phyloP scores from a whole-genome alignment of 1,139 yeast species.

The Zygosaccharomyces pseudobailii region DNA sequence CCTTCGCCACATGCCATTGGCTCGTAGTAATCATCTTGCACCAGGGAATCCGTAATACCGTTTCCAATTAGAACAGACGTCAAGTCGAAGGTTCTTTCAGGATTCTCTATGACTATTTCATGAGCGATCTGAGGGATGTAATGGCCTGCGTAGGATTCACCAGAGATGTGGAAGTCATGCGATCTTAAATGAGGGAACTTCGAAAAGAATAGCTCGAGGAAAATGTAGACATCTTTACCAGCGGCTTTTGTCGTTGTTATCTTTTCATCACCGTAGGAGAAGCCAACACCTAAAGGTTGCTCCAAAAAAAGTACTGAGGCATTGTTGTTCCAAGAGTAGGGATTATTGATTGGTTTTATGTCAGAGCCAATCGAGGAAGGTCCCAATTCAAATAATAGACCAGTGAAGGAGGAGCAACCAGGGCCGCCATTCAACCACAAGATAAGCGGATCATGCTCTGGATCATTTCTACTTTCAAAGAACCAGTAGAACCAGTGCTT shows the following conservation, averaged over 20 bases:
- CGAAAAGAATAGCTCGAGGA: slow-evolving; percentile 70
- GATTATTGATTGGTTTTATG: slow-evolving; percentile 51
- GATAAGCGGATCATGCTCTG: slow-evolving; percentile 56
- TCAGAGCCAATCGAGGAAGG: slow-evolving; percentile 52
- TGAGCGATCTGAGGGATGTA: slow-evolving; percentile 76
- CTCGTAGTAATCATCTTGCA: slow-evolving; percentile 63
- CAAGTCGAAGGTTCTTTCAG: slow-evolving; percentile 61
- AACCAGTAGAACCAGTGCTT: slow-evolving; percentile 82
- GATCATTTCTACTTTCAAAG: slow-evolving; percentile 67
- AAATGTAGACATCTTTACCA: slow-evolving; percentile 73
- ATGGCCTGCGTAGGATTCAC: slow-evolving; percentile 88
- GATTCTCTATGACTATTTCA: slow-evolving; percentile 56
- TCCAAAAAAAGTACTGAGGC: slow-evolving; percentile 68
- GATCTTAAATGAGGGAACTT: slow-evolving; percentile 59
- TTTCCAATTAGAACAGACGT: slow-evolving; percentile 75
- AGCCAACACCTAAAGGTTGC: slow-evolving; percentile 76
- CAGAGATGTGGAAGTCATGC: slow-evolving; percentile 75
- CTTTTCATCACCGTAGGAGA: slow-evolving; percentile 58
- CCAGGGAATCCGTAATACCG: slow-evolving; percentile 73
- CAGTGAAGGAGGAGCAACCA: slow-evolving; percentile 69
- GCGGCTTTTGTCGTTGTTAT: slow-evolving; percentile 65
- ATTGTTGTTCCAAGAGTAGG: slow-evolving; percentile 64
- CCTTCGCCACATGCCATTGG: slow-evolving; percentile 87
- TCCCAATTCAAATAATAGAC: slow-evolving; percentile 63
- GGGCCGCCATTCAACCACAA: slow-evolving; percentile 77